Evolutionary conservation across 2,329 filamentous ascomycete species (phyloP).

Genomic region (Microsporum canis): DNA sequence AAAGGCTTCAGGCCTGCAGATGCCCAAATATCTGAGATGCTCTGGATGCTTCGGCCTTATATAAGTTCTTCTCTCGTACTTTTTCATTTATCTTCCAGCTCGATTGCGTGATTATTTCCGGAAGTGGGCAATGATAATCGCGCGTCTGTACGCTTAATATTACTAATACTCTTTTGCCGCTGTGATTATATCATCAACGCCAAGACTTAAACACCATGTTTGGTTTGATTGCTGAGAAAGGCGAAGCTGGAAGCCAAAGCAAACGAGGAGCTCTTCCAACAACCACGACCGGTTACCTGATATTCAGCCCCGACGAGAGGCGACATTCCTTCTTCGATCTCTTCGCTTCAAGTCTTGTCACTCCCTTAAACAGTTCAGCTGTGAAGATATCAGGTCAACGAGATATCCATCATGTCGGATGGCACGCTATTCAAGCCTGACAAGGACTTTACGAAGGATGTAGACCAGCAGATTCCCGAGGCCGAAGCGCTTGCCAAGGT

Average conservation of each 20-base stretch:
- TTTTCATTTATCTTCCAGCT: background rate
- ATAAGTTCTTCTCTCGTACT: background rate
- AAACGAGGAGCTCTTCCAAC: background rate
- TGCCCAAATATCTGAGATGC: background rate
- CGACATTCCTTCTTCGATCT: background rate
- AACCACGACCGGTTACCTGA: background rate
- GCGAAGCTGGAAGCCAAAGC: background rate
- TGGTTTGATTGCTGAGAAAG: background rate
- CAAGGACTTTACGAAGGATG: slow-evolving; percentile 97
- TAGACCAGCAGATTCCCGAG: slow-evolving; percentile 81
- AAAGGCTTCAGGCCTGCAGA: background rate
- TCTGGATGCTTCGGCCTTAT: background rate
- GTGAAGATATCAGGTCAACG: background rate
- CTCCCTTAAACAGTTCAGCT: background rate
- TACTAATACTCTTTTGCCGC: background rate
- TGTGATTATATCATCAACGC: background rate
- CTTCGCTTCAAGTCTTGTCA: background rate
- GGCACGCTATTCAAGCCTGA: slow-evolving; percentile 74
- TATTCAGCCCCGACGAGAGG: background rate
- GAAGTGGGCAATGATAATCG: background rate
- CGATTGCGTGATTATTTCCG: slow-evolving; percentile 1
- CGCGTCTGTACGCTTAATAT: background rate
- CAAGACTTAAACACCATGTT: background rate
- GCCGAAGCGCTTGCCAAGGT: slow-evolving; percentile 84
- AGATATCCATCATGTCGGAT: slow-evolving; percentile 58